These are phyloP conservation scores for Kwoniella sp. DNA, from an alignment of 768 basidiomycete species.

Conservation along the genomic window DNA sequence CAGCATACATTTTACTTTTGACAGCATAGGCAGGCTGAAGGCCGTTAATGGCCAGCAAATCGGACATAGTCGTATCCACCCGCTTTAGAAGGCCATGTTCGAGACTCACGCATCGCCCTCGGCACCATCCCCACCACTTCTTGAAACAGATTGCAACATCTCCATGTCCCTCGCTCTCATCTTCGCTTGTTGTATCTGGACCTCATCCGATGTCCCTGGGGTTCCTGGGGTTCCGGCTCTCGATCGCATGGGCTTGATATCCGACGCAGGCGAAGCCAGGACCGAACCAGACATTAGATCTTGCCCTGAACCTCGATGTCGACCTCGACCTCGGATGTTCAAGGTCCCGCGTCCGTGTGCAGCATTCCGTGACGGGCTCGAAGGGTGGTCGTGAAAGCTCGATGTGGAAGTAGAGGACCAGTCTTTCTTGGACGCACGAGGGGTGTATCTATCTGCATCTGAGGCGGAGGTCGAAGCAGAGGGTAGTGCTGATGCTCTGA, in stretches of 20 bases:
- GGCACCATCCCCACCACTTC: constrained; percentile 52
- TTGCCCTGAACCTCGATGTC: too few relatives aligned
- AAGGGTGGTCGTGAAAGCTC: not conserved
- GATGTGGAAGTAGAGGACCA: not conserved
- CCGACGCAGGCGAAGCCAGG: constrained; percentile 34
- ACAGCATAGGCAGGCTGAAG: too few relatives aligned
- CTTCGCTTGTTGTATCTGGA: not conserved
- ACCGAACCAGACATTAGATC: not conserved
- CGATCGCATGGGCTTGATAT: constrained; percentile 32
- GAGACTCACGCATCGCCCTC: constrained; percentile 56
- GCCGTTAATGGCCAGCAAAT: too few relatives aligned
- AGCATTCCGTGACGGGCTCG: not conserved
- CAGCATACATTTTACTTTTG: too few relatives aligned
- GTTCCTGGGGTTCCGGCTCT: not conserved
- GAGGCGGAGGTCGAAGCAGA: not conserved
- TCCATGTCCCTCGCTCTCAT: constrained; percentile 44
- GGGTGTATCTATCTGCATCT: not conserved
- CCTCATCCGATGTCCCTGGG: not conserved
- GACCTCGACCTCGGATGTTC: not conserved
- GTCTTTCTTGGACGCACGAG: constrained; percentile 12
- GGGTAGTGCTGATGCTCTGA: not conserved
- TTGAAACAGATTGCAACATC: constrained; percentile 48
- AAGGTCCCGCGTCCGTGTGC: not conserved
- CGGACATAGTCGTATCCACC: too few relatives aligned
- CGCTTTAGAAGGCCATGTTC: too few relatives aligned